Evolutionary conservation across 1,284 basidiomycete species (phyloP).

Genomic region (Singerocomus inundabilis): DNA sequence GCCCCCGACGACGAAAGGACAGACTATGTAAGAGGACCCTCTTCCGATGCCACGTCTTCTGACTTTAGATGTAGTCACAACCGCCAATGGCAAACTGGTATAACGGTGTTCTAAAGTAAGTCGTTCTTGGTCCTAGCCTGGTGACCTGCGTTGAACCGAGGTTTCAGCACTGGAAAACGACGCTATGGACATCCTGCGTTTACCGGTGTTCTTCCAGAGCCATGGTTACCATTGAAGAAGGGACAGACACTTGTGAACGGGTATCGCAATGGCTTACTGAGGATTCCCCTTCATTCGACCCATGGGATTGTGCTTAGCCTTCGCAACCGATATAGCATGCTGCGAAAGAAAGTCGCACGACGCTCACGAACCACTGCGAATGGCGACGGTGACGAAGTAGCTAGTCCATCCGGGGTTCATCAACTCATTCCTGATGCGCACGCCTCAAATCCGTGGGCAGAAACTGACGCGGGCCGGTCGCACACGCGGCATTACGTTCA

Average conservation of each 20-base stretch:
- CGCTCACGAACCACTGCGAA: conserved; percentile 13
- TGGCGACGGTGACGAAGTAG: conserved; percentile 8
- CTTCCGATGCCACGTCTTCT: conserved; percentile 3
- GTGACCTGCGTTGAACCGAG: not conserved
- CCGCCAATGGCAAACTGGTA: conserved; percentile 95
- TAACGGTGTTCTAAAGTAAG: conserved; percentile 83
- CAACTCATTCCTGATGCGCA: conserved; percentile 19
- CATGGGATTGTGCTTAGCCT: conserved; percentile 75
- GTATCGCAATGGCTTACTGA: conserved; percentile 33
- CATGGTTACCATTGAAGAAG: conserved; percentile 88
- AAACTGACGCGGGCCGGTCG: conserved; percentile 30
- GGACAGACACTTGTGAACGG: conserved; percentile 68
- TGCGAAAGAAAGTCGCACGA: conserved; percentile 38
- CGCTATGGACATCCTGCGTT: conserved; percentile 91
- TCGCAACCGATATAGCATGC: conserved; percentile 60
- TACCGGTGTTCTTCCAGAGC: conserved; percentile 82
- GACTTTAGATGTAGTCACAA: conserved; percentile 60
- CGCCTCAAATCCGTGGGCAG: conserved; percentile 55
- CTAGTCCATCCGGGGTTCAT: conserved; percentile 10
- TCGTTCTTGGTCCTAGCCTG: not conserved
- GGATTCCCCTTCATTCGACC: conserved; percentile 40
- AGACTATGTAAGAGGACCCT: conserved; percentile 67
- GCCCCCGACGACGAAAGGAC: conserved; percentile 88
- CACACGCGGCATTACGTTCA: conserved; percentile 32
- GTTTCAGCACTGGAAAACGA: conserved; percentile 73